Base-by-base conservation (phyloP, 306 rosid species). In the Prunus armeniaca region DNA sequence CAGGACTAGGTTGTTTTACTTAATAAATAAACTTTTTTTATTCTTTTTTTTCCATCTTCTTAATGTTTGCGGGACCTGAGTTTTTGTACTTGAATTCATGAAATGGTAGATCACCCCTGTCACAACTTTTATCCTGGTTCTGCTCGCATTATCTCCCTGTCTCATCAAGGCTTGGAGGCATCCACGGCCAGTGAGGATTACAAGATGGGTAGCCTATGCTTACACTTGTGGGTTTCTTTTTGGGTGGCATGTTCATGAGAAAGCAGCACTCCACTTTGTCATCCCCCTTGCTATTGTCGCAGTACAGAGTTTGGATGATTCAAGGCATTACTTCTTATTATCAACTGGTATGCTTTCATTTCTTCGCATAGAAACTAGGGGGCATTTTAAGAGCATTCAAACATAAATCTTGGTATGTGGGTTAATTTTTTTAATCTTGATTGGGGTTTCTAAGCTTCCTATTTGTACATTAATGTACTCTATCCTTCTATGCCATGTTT, bases 171-270 rank as follows among this genome's bases (percentile, higher is more conserved):
- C 92, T 72, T 92, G 96, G 90, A 91, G 82, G 74, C 79, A 89
- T 75, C 98, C 98, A 55, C 89, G 19, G 78, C 97, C 97, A 49
- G 72, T 76, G 71, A 86, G 80, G 96, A 87, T 92, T 69, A 82
- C 81, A 19, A 89, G 97, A 87, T 95, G 96, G 92, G 74, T 92
- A 83, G 87, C 96, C 79, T 95, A 92, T 88, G 92, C 97, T 75
- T 95, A 89, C 86, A 87, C 90, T 22, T 92, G 96, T 76, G 97
- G 98, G 50, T 95, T 91, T 85, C 75, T 95, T 55, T 92, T 92
- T 79, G 98, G 98, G 72, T 95, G 98, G 98, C 98, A 95, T 77
- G 97, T 92, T 58, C 98, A 95, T 76, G 98, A 95, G 82, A 95
- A 92, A 82, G 98, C 98, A 76, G 92, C 96, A 30, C 91, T 92